phyloP scores from a whole-genome alignment of 129 eudicot genomes.

The Silybum marianum region DNA sequence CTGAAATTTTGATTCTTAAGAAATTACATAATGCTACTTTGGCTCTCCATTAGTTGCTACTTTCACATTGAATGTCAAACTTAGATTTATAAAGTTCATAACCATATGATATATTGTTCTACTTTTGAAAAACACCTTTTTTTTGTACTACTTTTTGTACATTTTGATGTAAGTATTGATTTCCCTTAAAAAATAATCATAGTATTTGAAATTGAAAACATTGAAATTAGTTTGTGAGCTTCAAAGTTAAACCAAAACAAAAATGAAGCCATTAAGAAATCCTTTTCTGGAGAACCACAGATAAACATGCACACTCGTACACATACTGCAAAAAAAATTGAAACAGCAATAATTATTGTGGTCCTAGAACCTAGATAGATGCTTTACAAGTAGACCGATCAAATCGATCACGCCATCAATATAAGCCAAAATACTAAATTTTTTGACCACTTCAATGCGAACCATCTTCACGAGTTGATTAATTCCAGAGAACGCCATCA shows the following conservation, averaged over 20 bases:
- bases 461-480: neutral
- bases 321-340: slow-evolving; percentile 5
- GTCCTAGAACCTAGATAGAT: neutral
- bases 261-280: slow-evolving; percentile 14
- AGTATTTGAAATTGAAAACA: neutral
- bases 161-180: neutral
- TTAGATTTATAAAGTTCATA: neutral
- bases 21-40: neutral
- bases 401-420: neutral
- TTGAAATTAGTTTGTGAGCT: slow-evolving; percentile 3
- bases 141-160: neutral
- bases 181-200: neutral
- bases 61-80: neutral
- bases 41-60: neutral
- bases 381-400: neutral
- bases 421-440: neutral
- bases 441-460: slow-evolving; percentile 5
- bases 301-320: neutral
- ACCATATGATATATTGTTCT: neutral
- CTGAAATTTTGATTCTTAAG: neutral
- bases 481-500: no score
- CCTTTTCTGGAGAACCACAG: slow-evolving; percentile 15
- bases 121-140: neutral
- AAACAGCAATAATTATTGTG: neutral
- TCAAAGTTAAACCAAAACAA: slow-evolving; percentile 5